Percentiles rank a stretch among this genome's conserved stretches.
These are phyloP conservation scores for Daldinia bambusicola DNA, from an alignment of 495 filamentous ascomycete genomes.

Conservation along the genomic window DNA sequence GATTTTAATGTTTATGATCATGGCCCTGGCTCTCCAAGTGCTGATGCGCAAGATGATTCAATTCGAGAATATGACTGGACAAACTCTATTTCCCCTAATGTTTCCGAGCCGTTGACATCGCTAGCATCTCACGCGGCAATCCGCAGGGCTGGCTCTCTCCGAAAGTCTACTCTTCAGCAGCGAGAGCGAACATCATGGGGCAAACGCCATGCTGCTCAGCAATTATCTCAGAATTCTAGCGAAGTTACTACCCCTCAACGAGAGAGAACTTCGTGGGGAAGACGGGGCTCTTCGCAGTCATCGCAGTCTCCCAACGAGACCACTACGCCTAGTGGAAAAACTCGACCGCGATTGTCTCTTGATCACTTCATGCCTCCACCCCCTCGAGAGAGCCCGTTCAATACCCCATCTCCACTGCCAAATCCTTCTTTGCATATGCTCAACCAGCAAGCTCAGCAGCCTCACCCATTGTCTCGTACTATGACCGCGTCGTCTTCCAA, in stretches of 20 bases:
- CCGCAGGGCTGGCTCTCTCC: constrained; percentile 73
- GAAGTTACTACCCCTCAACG: constrained; percentile 60
- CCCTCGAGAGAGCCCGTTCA: constrained; percentile 72
- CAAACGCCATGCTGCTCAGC: constrained; percentile 59
- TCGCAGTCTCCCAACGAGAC: constrained; percentile 59
- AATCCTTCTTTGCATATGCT: constrained; percentile 65
- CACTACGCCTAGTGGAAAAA: constrained; percentile 59
- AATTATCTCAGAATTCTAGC: constrained; percentile 54
- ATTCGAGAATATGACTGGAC: constrained; percentile 58
- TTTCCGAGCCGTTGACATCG: constrained; percentile 48
- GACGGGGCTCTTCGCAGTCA: constrained; percentile 58
- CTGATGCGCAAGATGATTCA: constrained; percentile 60
- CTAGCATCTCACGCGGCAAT: constrained; percentile 50
- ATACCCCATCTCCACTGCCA: constrained; percentile 60
- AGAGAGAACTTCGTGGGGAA: constrained; percentile 58
- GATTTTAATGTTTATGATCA: constrained; percentile 79
- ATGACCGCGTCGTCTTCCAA: constrained; percentile 82
- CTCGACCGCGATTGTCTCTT: constrained; percentile 76
- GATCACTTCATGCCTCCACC: constrained; percentile 74
- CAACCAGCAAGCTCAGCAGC: constrained; percentile 61
- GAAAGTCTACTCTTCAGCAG: constrained; percentile 88
- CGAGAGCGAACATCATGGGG: constrained; percentile 72
- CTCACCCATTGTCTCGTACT: constrained; percentile 86
- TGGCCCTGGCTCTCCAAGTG: constrained; percentile 50
- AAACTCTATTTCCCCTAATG: constrained; percentile 38